Evolutionary conservation across 169 alveolate species (phyloP), one percentile per base, ranked within the genome.

Genomic region (Blepharisma undulans): DNA sequence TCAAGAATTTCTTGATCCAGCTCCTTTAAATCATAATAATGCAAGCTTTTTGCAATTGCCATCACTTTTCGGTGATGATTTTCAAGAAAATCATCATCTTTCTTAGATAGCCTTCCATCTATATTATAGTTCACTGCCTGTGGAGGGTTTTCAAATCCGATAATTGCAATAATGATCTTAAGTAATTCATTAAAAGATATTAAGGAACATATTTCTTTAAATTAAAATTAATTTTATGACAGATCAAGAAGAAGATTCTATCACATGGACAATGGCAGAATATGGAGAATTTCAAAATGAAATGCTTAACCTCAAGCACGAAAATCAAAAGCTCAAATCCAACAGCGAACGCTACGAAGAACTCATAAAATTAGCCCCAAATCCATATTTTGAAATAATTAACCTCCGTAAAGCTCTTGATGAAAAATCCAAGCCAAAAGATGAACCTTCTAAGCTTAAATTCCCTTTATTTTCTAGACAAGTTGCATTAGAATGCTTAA

Each of bases 211-310:
- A 36, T 36, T 36, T 36, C n/a, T 36, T 8, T 36, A 36, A 36
- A 36, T 36, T 36, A 36, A 8, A 18, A 48, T 48, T 10, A 48
- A 48, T 10, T 2, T 48, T 48, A 72, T 72, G 60, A 78, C 16
- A n/a, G 86, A 78, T 21, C 34, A 59, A 6, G 91, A 86, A 4
- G 91, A 86, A 27, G 84, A 86, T 71, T 86, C 84, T 2, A 86
- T 86, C 84, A 86, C 84, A 6, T 33, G 61, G 22, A 86, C 84
- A 22, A 86, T 86, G 91, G 84, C 61, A 29, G 91, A 86, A 48
- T 86, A 71, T 48, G 81, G 76, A 16, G 19, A 72, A 18, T 36
- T 86, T 25, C 91, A 86, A 86, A 72, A 27, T 29, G 91, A 86
- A 27, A 3, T 86, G n/a, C 84, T 86, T 22, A 10, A 86, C 80